A percentile compares a stretch with the other conserved stretches of the same genome.
phyloP scores from a whole-genome alignment of 2,329 filamentous ascomycete genomes.

The Xylariaceae sp. region DNA sequence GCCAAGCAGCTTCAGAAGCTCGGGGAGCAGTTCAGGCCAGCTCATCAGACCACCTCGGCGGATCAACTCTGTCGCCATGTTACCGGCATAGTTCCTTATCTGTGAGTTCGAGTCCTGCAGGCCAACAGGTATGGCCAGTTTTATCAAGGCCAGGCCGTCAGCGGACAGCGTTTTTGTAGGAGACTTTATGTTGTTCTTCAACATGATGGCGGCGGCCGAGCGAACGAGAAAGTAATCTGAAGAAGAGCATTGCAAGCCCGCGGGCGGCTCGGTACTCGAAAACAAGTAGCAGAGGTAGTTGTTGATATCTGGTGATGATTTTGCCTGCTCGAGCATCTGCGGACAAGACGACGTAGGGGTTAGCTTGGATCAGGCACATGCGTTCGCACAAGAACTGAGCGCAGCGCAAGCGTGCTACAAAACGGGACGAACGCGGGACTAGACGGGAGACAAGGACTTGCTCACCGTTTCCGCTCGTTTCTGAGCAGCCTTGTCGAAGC shows the following conservation, averaged over 20 bases:
- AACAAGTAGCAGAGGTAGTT: conserved; percentile 95
- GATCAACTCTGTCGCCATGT: conserved; percentile 89
- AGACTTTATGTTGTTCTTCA: conserved; percentile 86
- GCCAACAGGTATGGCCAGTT: conserved; percentile 68
- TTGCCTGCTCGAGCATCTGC: conserved; percentile 91
- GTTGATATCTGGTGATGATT: conserved; percentile 84
- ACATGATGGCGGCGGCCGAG: conserved; percentile 83
- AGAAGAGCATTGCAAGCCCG: conserved; percentile 52
- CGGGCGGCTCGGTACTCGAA: conserved; percentile 60
- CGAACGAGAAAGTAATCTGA: conserved; percentile 70
- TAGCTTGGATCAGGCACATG: conserved; percentile 13
- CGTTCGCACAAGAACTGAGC: conserved; percentile 4
- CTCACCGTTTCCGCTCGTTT: conserved; percentile 85
- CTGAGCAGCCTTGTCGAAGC: conserved; percentile 70
- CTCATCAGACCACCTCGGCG: conserved; percentile 76
- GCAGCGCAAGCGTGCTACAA: conserved; percentile 13
- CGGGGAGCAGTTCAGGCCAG: conserved; percentile 86
- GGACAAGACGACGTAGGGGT: conserved; percentile 11
- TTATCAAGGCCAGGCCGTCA: conserved; percentile 68
- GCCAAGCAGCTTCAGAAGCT: conserved; percentile 71
- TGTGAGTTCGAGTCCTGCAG: conserved; percentile 76
- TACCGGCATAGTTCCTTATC: conserved; percentile 85
- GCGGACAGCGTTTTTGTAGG: conserved; percentile 72
- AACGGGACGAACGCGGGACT: conserved; percentile 11
- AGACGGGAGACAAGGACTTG: conserved; percentile 6